Evolutionary conservation across 73 alveolate genomes (phyloP).

Genomic region (Symbiodinium pilosum): DNA sequence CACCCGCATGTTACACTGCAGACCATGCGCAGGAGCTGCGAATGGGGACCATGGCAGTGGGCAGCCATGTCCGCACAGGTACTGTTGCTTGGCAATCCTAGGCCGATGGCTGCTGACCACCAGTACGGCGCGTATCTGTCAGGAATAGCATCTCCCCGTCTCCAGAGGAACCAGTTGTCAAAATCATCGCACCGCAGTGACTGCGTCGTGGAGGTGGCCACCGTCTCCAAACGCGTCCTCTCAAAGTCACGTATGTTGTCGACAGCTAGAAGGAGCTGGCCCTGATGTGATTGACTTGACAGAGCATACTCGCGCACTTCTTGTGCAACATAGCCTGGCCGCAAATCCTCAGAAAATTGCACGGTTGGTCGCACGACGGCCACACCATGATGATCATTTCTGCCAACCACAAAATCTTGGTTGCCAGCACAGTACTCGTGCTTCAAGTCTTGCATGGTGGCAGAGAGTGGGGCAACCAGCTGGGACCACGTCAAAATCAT

Average conservation of each 20-base stretch:
- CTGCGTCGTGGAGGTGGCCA: conserved; percentile 24
- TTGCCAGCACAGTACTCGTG: conserved; percentile 52
- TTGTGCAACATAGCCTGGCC: background rate
- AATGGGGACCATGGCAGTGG: conserved; percentile 6
- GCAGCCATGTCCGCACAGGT: conserved; percentile 40
- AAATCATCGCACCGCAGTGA: conserved; percentile 30
- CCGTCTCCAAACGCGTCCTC: conserved; percentile 14
- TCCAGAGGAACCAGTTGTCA: background rate
- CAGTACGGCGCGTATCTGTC: conserved; percentile 6
- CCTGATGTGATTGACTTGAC: background rate
- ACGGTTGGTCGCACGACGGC: conserved; percentile 23
- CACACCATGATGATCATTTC: conserved; percentile 33
- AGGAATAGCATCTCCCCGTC: background rate
- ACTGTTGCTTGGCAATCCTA: conserved; percentile 44
- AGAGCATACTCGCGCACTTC: conserved; percentile 17
- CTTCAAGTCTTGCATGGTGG: conserved; percentile 37
- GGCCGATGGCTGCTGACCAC: conserved; percentile 19
- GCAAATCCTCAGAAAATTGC: background rate
- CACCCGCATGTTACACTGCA: conserved; percentile 59
- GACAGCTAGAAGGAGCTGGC: background rate
- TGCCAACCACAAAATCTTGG: conserved; percentile 62
- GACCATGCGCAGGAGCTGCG: conserved; percentile 25
- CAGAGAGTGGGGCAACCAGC: conserved; percentile 33
- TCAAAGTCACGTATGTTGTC: conserved; percentile 14
- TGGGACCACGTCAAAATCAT: conserved; percentile 56